These are phyloP conservation scores for Malus hybrid DNA, from an alignment of 331 rosid genomes.

Conservation along the genomic window DNA sequence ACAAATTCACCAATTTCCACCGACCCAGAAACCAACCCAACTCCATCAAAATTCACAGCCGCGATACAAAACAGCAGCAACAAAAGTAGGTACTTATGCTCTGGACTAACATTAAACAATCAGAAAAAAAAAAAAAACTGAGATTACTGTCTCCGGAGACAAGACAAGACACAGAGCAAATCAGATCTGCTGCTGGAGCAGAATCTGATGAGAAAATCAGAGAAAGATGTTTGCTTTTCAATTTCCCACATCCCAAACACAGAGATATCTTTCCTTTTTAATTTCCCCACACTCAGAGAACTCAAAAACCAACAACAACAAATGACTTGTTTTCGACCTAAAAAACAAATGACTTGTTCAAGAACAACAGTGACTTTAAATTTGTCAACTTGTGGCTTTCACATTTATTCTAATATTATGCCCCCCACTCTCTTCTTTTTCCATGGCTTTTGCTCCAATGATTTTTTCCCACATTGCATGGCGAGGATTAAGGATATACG, in stretches of 20 bases:
- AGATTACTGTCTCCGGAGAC: constrained; percentile 6
- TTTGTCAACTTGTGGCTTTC: constrained; percentile 41
- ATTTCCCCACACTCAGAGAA: background rate
- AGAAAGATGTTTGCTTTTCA: constrained; percentile 13
- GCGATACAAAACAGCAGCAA: background rate
- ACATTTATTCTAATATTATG: background rate
- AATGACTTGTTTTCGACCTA: background rate
- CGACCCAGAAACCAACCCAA: background rate
- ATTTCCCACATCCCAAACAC: constrained; percentile 19
- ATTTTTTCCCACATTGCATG: background rate
- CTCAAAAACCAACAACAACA: constrained; percentile 5
- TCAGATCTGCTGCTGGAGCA: constrained; percentile 38
- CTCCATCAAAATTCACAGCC: constrained; percentile 1
- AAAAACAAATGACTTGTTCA: background rate
- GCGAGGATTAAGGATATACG: too few relatives aligned
- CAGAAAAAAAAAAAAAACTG: background rate
- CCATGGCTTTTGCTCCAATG: constrained; percentile 14
- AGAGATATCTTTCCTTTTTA: constrained; percentile 10
- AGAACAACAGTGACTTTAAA: constrained; percentile 20
- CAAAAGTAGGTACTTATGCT: constrained; percentile 18
- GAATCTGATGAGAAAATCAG: constrained; percentile 27
- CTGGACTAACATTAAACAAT: constrained; percentile 15
- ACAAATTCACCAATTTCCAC: background rate
- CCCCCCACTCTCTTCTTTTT: constrained; percentile 4
- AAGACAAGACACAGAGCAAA: background rate